These are phyloP conservation scores for Pseudohyphozyma bogoriensis DNA, from an alignment of 768 basidiomycete genomes.

Conservation along the genomic window DNA sequence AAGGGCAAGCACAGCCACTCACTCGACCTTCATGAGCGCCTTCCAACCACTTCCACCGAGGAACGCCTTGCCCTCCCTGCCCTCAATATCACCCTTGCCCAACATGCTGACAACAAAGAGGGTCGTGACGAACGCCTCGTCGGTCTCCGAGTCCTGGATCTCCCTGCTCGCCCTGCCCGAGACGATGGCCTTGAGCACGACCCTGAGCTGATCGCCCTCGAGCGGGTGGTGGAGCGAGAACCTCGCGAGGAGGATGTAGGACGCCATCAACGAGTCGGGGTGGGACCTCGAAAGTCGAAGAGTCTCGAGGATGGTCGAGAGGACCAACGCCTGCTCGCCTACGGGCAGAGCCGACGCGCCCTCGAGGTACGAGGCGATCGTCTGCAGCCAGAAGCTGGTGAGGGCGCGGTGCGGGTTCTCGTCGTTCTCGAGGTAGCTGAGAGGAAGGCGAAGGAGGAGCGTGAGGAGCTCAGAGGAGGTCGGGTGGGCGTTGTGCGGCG, in stretches of 20 bases:
- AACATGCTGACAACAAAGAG: conserved; percentile 49
- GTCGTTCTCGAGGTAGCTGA: conserved; percentile 44
- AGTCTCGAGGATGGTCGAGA: conserved; percentile 32
- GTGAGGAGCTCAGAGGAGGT: conserved; percentile 60
- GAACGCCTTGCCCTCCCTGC: conserved; percentile 51
- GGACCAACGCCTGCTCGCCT: conserved; percentile 28
- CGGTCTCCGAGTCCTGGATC: conserved; percentile 22
- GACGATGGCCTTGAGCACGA: conserved; percentile 49
- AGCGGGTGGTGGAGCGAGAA: conserved; percentile 59
- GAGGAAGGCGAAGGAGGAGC: conserved; percentile 58
- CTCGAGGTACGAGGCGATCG: conserved; percentile 67
- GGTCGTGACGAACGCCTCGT: conserved; percentile 48
- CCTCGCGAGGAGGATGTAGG: conserved; percentile 61
- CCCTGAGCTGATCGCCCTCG: conserved; percentile 50
- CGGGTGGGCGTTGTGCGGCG: conserved; percentile 50
- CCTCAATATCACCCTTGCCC: conserved; percentile 32
- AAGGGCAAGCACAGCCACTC: conserved; percentile 37
- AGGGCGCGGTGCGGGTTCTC: conserved; percentile 53
- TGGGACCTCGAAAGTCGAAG: conserved; percentile 18
- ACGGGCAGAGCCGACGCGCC: conserved; percentile 38
- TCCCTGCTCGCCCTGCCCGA: conserved; percentile 40
- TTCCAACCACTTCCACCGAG: conserved; percentile 41
- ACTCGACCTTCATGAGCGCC: conserved; percentile 35
- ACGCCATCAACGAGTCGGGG: conserved; percentile 21
- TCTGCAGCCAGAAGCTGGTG: conserved; percentile 70